A percentile compares a stretch with the other conserved stretches of the same genome.
Conservation (phyloP, 345 rosid species). For the Excoecaria agallocha region DNA sequence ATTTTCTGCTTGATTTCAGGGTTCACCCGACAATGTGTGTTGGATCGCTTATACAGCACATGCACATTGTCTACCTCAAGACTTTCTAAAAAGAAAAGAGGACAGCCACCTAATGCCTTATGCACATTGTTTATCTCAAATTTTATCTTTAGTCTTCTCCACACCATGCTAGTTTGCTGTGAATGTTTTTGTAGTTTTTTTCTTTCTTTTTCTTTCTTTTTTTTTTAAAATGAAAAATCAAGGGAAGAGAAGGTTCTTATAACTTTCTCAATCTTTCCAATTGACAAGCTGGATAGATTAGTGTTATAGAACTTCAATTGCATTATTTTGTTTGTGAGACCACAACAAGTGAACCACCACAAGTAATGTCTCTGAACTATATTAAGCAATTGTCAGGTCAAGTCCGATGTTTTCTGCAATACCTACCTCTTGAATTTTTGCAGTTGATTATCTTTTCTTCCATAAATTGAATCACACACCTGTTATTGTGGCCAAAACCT, state of each 20-base stretch:
- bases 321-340: no score
- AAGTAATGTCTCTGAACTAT: neutral
- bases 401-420: neutral
- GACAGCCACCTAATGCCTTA: neutral
- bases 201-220: no score
- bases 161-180: neutral
- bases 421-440: neutral
- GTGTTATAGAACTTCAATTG: no score
- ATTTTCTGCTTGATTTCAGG: neutral
- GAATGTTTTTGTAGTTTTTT: neutral
- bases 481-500: neutral
- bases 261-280: no score
- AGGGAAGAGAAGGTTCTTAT: no score
- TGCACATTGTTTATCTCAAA: neutral
- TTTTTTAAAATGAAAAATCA: no score
- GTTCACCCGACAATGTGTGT: neutral
- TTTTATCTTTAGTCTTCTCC: neutral
- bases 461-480: neutral
- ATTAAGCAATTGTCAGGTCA: neutral
- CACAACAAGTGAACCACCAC: no score
- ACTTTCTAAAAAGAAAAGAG: neutral
- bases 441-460: neutral
- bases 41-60: neutral
- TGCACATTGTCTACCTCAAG: neutral
- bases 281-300: no score